Percentiles rank a stretch among this genome's conserved stretches.
Evolutionary conservation across 1,284 basidiomycete species (phyloP).

Genomic region (Ustilago xerochloae): DNA sequence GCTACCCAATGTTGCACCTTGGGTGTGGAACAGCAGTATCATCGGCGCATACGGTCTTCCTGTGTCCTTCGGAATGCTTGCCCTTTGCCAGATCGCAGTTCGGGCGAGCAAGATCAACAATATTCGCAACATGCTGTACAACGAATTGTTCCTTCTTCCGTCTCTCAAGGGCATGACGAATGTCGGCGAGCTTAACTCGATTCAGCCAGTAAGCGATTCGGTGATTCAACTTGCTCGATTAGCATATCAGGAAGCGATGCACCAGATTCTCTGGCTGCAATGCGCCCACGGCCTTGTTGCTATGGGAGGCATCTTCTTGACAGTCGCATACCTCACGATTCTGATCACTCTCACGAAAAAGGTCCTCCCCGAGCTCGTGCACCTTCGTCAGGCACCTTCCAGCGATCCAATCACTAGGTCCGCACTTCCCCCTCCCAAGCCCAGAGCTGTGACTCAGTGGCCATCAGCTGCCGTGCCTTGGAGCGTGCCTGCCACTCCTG

Average conservation of each 20-base stretch:
- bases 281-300: slow-evolving; percentile 7
- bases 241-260: slow-evolving; percentile 1
- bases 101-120: background rate
- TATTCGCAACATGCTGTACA: background rate
- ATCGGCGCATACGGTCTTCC: background rate
- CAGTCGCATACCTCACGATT: slow-evolving; percentile 5
- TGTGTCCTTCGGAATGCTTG: background rate
- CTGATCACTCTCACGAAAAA: slow-evolving; percentile 8
- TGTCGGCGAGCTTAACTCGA: no score
- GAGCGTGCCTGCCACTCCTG: background rate
- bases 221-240: background rate
- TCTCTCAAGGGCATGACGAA: no score
- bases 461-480: background rate
- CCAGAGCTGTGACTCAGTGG: background rate
- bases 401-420: background rate
- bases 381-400: slow-evolving; percentile 5
- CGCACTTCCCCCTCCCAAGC: background rate
- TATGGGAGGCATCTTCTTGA: background rate
- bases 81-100: background rate
- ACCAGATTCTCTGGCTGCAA: slow-evolving; percentile 7
- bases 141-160: background rate
- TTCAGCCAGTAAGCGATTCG: background rate
- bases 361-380: slow-evolving; percentile 18
- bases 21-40: slow-evolving; percentile 27
- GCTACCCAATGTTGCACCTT: slow-evolving; percentile 16